A percentile compares a stretch with the other conserved stretches of the same genome.
Conservation (phyloP, 192 early-diverging fungal species). For the Coemansia sp. region DNA sequence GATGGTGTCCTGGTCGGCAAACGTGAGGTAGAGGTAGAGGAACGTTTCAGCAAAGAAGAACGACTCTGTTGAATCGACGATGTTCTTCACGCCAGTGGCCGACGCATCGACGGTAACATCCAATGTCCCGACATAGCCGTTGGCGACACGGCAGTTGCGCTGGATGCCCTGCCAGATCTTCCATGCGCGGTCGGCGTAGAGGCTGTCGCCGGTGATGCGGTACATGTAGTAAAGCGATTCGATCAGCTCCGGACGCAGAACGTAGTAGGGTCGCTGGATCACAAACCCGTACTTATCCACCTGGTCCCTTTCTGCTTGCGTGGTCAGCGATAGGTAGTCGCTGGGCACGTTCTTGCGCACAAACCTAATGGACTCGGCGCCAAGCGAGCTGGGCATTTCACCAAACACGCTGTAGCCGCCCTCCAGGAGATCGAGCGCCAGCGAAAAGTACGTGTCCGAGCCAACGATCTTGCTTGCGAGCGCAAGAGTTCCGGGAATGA, state of each 20-base stretch:
- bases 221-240: conserved; percentile 75
- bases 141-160: conserved; percentile 64
- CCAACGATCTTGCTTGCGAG: conserved; percentile 46
- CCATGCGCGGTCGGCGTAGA: conserved; percentile 71
- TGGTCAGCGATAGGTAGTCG: conserved; percentile 24
- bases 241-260: conserved; percentile 77
- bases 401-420: conserved; percentile 42
- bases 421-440: conserved; percentile 40
- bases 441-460: conserved; percentile 40
- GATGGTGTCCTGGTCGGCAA: conserved; percentile 64
- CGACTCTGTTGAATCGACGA: conserved; percentile 54
- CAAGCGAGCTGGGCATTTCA: conserved; percentile 40
- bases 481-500: conserved; percentile 48
- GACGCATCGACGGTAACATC: conserved; percentile 37
- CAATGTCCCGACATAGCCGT: conserved; percentile 64
- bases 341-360: conserved; percentile 42
- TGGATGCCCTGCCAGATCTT: conserved; percentile 66
- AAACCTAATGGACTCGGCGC: conserved; percentile 48
- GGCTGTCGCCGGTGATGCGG: conserved; percentile 64
- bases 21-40: conserved; percentile 89
- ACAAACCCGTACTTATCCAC: conserved; percentile 33
- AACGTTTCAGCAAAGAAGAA: conserved; percentile 94
- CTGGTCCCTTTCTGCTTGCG: conserved; percentile 6
- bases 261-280: conserved; percentile 53
- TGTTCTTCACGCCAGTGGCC: conserved; percentile 29